Evolutionary conservation across 768 basidiomycete genomes (phyloP), one percentile per base, ranked within the genome.

Genomic region (Cantharellus cinnabarinus): DNA sequence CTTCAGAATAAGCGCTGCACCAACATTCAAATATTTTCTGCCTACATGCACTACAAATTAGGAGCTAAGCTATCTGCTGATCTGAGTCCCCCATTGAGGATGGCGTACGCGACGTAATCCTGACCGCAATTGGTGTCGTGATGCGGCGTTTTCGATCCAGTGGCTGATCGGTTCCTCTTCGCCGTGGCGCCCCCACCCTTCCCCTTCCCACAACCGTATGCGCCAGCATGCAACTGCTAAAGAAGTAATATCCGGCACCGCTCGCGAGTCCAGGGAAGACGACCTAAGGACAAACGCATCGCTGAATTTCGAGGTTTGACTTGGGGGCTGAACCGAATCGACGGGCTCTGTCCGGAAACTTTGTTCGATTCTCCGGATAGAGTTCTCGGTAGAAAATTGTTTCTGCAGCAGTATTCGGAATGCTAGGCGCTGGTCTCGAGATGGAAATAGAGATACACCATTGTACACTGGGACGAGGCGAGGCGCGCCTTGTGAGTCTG

Each of bases 201-300:
- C 68, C 2, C 80, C 78, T 65, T 86, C 82, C 75, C 81, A 90
- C 78, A 89, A 80, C 60, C 81, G 73, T 50, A 88, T 60, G 61
- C 88, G 78, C 87, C 87, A 89, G 15, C 89, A 66, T 0, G 88
- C 85, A 50, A 82, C 76, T 0, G 81, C 82, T 7, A 83, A 70
- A 3, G 80, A 75, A 1, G 76, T 79, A 4, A 77, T 71, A 64
- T 89, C 86, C 14, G 35, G 10, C 44, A 10, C 29, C 10, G 44
- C 44, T 10, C 10, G 44, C 0, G 76, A 78, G 20, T 29, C 20
- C 35, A 73, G 67, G 10, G 69, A 71, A 58, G 78, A 74, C 4
- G 83, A 79, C 58, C 69, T 72, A 10, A 89, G 64, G 10, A 88
- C 63, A 65, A 85, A 87, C 4, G 83, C 85, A 65, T 85, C 81